Base-by-base conservation (phyloP, 208 protist genomes). In the Trypanosoma mega region DNA sequence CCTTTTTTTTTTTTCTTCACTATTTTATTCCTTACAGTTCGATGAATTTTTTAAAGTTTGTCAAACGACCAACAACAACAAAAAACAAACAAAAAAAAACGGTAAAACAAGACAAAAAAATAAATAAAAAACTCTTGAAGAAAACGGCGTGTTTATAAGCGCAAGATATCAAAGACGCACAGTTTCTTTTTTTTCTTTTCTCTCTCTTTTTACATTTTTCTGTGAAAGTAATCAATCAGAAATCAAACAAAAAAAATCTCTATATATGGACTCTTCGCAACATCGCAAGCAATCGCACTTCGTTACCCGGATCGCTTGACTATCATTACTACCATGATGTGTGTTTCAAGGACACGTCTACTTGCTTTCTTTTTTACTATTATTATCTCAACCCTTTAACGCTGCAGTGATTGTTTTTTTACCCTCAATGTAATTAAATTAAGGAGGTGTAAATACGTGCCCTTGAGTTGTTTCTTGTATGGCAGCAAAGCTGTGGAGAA, bases 41-140 rank as follows among this genome's bases (percentile, higher is more conserved):
- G 24, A 49, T 59, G 14, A 9, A 43, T 8, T 57, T 3, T 20
- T 11, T 37, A 18, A 21, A 36, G 23, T 18, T 20, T n/a, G 23
- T 18, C 2, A 18, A 39, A 33, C 31, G 14, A 4, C 16, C 29
- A 43, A 44, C 20, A 51, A 21, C 48, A 39, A 11, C 7, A 26
- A n/a, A 16, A 56, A 56, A 43, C 7, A 41, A 23, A 55, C 5
- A 55, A 43, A 39, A 6, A 16, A 30, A 52, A 31, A n/a, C 9
- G 23, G n/a, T n/a, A n/a, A 30, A 27, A 21, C 27, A 52, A n/a
- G 37, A 9, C 8, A 54, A 34, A 54, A 54, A 21, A 4, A 54
- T 33, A 24, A 26, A 14, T 30, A 50, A 3, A 23, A 50, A 39
- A 5, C 37, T 36, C 18, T 36, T 54, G n/a, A n/a, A n/a, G n/a